Evolutionary conservation across 306 rosid genomes (phyloP).

Genomic region (Ammopiptanthus mongolicus): DNA sequence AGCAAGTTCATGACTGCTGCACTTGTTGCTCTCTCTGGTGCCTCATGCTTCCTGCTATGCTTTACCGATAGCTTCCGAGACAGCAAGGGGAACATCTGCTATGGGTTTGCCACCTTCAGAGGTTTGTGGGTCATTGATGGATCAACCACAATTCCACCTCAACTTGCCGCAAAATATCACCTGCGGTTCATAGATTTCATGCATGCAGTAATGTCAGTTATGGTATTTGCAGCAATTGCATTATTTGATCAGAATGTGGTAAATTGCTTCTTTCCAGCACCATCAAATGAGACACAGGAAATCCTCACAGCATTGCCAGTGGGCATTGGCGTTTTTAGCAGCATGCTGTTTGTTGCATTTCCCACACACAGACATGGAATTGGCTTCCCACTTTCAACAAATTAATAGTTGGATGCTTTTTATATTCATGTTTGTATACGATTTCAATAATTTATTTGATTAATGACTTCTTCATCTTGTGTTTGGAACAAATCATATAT

Average conservation of each 20-base stretch:
- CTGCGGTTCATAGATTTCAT: constrained; percentile 50
- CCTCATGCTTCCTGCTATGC: constrained; percentile 48
- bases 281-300: constrained; percentile 52
- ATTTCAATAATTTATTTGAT: neutral
- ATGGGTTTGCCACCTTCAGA: constrained; percentile 62
- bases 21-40: constrained; percentile 48
- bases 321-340: constrained; percentile 52
- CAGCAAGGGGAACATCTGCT: constrained; percentile 53
- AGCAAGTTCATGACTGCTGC: constrained; percentile 43
- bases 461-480: neutral
- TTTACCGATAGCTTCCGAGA: constrained; percentile 73
- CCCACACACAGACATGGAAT: constrained; percentile 75
- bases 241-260: constrained; percentile 65
- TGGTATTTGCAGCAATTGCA: constrained; percentile 70
- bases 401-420: neutral
- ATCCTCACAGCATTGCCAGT: constrained; percentile 60
- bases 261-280: constrained; percentile 57
- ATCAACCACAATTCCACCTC: constrained; percentile 28
- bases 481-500: neutral
- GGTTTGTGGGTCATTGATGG: constrained; percentile 76
- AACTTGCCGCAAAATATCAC: constrained; percentile 44
- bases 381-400: constrained; percentile 63
- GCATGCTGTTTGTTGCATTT: constrained; percentile 54
- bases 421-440: neutral
- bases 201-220: constrained; percentile 54